Evolutionary conservation across 148 eudicot species (phyloP).

Genomic region (Fallopia convolvulus): DNA sequence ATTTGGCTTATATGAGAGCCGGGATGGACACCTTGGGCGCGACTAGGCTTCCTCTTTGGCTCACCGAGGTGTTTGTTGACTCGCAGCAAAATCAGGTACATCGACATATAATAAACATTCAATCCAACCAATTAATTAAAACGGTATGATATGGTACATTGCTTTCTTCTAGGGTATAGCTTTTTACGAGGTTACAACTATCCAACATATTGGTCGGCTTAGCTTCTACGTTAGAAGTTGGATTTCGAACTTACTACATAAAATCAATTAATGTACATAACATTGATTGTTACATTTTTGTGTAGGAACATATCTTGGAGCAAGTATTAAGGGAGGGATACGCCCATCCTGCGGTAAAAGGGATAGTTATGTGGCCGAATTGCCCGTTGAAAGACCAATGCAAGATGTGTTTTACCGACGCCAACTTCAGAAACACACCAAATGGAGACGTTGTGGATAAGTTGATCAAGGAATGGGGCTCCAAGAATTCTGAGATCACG

Average conservation of each 20-base stretch:
- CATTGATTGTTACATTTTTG: not conserved
- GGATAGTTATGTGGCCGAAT: constrained; percentile 56
- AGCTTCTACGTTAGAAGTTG: not conserved
- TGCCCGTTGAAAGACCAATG: constrained; percentile 30
- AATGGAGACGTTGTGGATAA: constrained; percentile 57
- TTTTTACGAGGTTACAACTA: too few relatives aligned
- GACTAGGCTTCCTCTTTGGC: constrained; percentile 39
- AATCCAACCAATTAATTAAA: too few relatives aligned
- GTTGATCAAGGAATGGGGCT: constrained; percentile 30
- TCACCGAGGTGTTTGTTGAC: constrained; percentile 50
- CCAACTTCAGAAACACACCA: constrained; percentile 37
- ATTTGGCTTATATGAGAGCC: constrained; percentile 53
- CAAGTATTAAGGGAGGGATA: constrained; percentile 44
- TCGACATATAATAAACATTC: too few relatives aligned
- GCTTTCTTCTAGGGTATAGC: too few relatives aligned
- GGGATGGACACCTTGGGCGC: constrained; percentile 41
- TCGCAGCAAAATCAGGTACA: constrained; percentile 40
- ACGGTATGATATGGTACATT: too few relatives aligned
- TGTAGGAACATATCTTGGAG: constrained; percentile 35
- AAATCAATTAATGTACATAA: too few relatives aligned
- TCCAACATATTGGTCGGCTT: not conserved
- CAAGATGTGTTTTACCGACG: constrained; percentile 49
- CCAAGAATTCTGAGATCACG: constrained; percentile 16
- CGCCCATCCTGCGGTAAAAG: constrained; percentile 43
- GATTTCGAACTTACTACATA: not conserved